Conservation (phyloP, 345 rosid genomes). For the Garcia nutans region DNA sequence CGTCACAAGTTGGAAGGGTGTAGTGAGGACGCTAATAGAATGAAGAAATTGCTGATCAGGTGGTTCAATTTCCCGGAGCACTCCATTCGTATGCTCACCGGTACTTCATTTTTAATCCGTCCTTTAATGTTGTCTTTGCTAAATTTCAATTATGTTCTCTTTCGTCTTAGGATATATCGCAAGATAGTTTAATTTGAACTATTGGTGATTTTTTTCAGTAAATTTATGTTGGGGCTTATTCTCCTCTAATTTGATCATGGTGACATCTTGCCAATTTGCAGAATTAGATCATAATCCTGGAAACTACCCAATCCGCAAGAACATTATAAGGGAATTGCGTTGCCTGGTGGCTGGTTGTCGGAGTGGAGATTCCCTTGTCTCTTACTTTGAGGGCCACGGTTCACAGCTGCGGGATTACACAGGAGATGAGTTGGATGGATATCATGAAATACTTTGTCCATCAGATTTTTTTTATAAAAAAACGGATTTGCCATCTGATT, state of each 20-base stretch:
- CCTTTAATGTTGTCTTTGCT: too few relatives aligned
- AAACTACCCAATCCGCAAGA: conserved; percentile 60
- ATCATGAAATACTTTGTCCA: conserved; percentile 85
- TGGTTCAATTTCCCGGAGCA: conserved; percentile 77
- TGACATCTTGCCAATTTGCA: conserved; percentile 31
- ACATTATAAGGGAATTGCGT: conserved; percentile 66
- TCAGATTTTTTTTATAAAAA: conserved; percentile 37
- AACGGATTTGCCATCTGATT: too few relatives aligned
- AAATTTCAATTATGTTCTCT: conserved; percentile 6
- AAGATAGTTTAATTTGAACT: background rate
- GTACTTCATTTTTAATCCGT: conserved; percentile 7
- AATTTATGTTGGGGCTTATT: too few relatives aligned
- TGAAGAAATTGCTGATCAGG: conserved; percentile 76
- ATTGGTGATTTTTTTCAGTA: background rate
- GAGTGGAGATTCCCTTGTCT: conserved; percentile 81
- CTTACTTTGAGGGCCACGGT: conserved; percentile 90
- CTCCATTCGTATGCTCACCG: conserved; percentile 73
- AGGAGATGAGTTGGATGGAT: conserved; percentile 85
- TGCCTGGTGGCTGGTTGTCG: conserved; percentile 72
- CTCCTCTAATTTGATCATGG: background rate
- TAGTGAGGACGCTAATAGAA: conserved; percentile 73
- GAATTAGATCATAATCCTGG: conserved; percentile 68
- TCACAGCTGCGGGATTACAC: conserved; percentile 55
- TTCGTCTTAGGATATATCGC: background rate
- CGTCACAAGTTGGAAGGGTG: conserved; percentile 75